Percentiles rank a stretch among this genome's conserved stretches.
These are phyloP conservation scores for Thielaviopsis populi DNA, from an alignment of 2,329 filamentous ascomycete genomes.

Conservation along the genomic window DNA sequence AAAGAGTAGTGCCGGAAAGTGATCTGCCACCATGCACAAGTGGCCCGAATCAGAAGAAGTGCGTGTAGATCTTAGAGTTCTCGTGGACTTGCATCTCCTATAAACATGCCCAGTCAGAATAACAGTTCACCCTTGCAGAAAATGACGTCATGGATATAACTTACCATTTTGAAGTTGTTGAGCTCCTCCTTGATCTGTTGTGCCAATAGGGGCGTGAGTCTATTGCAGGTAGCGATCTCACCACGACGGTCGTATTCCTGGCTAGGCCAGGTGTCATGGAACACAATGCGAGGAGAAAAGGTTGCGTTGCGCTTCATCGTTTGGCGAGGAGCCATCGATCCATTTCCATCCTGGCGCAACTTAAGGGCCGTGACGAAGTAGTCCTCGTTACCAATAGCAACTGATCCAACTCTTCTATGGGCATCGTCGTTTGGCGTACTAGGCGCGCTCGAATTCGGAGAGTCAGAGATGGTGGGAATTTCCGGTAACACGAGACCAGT, in stretches of 20 bases:
- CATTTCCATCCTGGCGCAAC: constrained; percentile 63
- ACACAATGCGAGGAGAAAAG: constrained; percentile 87
- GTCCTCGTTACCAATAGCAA: constrained; percentile 67
- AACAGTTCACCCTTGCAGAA: neutral
- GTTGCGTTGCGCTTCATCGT: constrained; percentile 47
- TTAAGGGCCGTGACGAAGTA: constrained; percentile 73
- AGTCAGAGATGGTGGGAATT: constrained; percentile 54
- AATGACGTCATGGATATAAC: constrained; percentile 22
- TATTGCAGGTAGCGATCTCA: constrained; percentile 94
- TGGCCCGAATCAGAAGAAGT: constrained; percentile 75
- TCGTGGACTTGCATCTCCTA: constrained; percentile 99
- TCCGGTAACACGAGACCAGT: constrained; percentile 32
- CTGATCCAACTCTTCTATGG: constrained; percentile 52
- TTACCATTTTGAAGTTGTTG: constrained; percentile 98
- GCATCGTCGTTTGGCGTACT: constrained; percentile 74
- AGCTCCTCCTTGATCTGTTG: constrained; percentile 99
- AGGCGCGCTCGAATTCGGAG: constrained; percentile 70
- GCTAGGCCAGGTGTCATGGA: constrained; percentile 91
- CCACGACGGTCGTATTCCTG: constrained; percentile 92
- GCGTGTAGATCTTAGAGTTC: constrained; percentile 96
- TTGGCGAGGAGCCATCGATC: constrained; percentile 61
- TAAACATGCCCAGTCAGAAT: neutral
- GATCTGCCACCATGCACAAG: constrained; percentile 19
- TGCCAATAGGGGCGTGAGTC: constrained; percentile 86
- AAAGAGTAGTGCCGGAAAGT: neutral